These are phyloP conservation scores for Saccharum officinarum DNA, from an alignment of 176 grass and related monocot genomes.

Conservation along the genomic window DNA sequence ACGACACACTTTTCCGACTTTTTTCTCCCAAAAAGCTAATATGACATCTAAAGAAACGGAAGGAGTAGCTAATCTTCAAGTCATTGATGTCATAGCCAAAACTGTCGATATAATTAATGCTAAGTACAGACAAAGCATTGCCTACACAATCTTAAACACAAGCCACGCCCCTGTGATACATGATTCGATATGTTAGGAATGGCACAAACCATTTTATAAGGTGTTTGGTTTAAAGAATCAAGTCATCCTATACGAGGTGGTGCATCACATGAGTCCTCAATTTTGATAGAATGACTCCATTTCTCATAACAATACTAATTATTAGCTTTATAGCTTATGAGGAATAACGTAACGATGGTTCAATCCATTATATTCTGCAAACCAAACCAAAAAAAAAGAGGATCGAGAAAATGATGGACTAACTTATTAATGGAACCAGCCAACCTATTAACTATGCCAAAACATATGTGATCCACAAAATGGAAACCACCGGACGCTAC, in stretches of 20 bases:
- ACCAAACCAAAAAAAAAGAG: too few species aligned
- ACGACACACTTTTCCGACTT: background rate
- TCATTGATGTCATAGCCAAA: background rate
- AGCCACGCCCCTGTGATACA: background rate
- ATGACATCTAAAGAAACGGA: background rate
- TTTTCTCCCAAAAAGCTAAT: background rate
- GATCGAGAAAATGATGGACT: too few species aligned
- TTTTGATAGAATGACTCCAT: too few species aligned
- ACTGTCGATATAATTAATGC: background rate
- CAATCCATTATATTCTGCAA: too few species aligned
- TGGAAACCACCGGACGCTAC: too few species aligned
- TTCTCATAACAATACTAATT: too few species aligned
- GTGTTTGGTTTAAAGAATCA: background rate
- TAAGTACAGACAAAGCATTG: background rate
- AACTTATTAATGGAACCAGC: too few species aligned
- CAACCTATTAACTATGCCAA: too few species aligned
- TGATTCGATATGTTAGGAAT: background rate
- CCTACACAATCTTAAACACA: background rate
- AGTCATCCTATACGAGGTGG: background rate
- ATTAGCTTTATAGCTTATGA: too few species aligned
- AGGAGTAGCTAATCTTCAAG: background rate
- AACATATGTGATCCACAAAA: too few species aligned
- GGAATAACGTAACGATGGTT: too few species aligned
- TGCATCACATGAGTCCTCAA: background rate
- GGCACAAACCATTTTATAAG: background rate